These are phyloP conservation scores for Dorcoceras hygrometricum DNA, from an alignment of 257 asterid species.

Conservation along the genomic window DNA sequence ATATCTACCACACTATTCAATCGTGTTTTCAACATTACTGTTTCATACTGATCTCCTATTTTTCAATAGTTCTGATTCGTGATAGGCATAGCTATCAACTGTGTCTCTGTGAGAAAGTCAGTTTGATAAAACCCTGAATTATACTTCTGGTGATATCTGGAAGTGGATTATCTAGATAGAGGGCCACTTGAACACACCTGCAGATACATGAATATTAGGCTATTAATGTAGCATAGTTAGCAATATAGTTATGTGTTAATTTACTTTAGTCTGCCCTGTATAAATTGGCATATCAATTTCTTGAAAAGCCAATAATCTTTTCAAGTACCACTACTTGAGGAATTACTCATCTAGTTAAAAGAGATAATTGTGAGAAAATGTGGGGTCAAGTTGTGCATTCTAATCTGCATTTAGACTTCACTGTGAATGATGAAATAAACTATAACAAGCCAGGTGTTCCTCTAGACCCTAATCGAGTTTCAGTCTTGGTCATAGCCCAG, in stretches of 20 bases:
- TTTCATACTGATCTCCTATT: neutral
- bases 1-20: neutral
- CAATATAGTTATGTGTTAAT: neutral
- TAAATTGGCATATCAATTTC: neutral
- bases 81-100: neutral
- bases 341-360: conserved; percentile 67
- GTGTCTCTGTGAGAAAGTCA: neutral
- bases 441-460: conserved; percentile 53
- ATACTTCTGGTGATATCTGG: neutral
- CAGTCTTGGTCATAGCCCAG: conserved; percentile 70
- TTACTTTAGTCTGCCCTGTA: neutral
- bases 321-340: conserved; percentile 31
- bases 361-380: conserved; percentile 38
- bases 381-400: conserved; percentile 61
- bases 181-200: neutral
- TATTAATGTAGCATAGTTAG: too few relatives aligned
- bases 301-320: neutral
- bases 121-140: neutral
- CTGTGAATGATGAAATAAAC: conserved; percentile 49
- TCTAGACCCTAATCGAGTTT: conserved; percentile 58
- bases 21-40: neutral
- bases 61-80: neutral
- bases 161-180: neutral
- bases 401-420: conserved; percentile 44
- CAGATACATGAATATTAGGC: neutral